Percentiles rank a stretch among this genome's conserved stretches.
phyloP scores from a whole-genome alignment of 2,329 filamentous ascomycete genomes.

The Aspergillus eucalypticola region DNA sequence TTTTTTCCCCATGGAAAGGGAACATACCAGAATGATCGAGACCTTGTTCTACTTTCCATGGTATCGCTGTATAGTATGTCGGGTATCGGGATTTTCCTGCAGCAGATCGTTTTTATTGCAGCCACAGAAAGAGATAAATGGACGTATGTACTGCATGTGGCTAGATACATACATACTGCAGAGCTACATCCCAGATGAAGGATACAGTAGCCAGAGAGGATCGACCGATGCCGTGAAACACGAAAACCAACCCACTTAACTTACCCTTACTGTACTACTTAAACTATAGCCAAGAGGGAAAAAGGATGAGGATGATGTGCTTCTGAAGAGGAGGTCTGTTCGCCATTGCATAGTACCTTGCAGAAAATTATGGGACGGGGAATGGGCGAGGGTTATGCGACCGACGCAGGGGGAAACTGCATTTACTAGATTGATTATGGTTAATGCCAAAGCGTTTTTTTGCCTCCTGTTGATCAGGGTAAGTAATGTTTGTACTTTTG shows the following conservation, averaged over 20 bases:
- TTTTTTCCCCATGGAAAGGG: neutral
- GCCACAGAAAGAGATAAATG: no score
- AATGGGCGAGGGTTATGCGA: constrained; percentile 12
- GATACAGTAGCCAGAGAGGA: constrained; percentile 5
- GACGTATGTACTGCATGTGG: no score
- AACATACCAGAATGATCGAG: neutral
- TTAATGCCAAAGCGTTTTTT: neutral
- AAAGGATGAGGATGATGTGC: no score
- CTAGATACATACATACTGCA: no score
- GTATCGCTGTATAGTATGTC: neutral
- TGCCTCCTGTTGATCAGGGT: no score
- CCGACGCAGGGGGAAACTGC: constrained; percentile 8
- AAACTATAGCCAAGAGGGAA: no score
- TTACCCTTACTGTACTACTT: no score
- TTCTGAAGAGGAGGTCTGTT: constrained; percentile 17
- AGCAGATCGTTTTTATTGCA: constrained; percentile 3
- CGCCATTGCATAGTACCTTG: constrained; percentile 14
- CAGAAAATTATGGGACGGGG: constrained; percentile 12
- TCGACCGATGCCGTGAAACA: constrained; percentile 14
- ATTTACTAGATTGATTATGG: neutral
- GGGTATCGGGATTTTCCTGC: neutral
- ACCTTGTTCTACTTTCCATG: no score
- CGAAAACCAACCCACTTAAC: no score
- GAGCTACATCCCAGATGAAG: no score
- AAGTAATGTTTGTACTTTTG: neutral